phyloP scores from a whole-genome alignment of 83 land plant species.

The Larix sibirica region DNA sequence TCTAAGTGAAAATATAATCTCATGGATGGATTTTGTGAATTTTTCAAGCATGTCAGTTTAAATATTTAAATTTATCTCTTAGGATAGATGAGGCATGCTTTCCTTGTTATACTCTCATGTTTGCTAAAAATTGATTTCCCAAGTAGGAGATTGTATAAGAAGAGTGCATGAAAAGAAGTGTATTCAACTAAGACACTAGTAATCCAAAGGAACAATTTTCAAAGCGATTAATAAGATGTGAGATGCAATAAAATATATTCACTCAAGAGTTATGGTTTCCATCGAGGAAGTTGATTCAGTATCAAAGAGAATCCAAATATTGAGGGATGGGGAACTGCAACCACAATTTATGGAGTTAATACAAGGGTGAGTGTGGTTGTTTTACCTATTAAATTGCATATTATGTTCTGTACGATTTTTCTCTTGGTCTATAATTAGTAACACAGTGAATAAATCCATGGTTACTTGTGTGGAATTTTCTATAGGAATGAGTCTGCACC shows the following conservation, averaged over 20 bases:
- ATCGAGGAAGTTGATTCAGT: conserved; percentile 75
- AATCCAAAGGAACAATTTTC: conserved; percentile 58
- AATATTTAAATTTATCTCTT: background rate
- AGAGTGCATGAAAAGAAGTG: conserved; percentile 71
- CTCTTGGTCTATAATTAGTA: background rate
- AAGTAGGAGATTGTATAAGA: conserved; percentile 69
- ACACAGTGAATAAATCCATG: background rate
- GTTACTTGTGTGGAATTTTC: background rate
- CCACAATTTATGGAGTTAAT: conserved; percentile 80
- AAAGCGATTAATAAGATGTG: conserved; percentile 78
- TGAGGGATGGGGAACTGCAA: conserved; percentile 89
- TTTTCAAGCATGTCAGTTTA: background rate
- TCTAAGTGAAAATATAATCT: background rate
- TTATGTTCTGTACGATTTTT: background rate
- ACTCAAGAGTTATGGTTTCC: conserved; percentile 70
- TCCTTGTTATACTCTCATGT: background rate
- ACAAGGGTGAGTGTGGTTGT: conserved; percentile 52
- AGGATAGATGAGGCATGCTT: background rate
- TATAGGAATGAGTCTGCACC: background rate
- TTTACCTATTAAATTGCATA: background rate
- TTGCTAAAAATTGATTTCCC: conserved; percentile 10
- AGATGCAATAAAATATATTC: conserved; percentile 62
- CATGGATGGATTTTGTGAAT: background rate
- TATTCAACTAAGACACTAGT: conserved; percentile 59
- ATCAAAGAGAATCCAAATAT: conserved; percentile 64